Evolutionary conservation across 768 basidiomycete species (phyloP), one percentile per base, ranked within the genome.

Genomic region (Exidia glandulosa): DNA sequence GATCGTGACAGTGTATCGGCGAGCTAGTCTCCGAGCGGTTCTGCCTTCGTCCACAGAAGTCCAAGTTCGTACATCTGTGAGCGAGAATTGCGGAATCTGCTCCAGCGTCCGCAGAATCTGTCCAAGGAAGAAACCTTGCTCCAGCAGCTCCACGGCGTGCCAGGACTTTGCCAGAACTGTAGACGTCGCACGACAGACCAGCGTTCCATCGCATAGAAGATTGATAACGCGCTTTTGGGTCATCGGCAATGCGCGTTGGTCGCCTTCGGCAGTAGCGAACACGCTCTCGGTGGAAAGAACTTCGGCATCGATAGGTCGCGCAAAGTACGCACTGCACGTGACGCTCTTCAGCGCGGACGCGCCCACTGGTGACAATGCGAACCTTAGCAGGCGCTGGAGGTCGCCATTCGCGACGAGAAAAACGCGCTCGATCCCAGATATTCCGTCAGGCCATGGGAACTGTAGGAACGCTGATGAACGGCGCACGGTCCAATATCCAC

Each of bases 391-490:
- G 29, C 86, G 77, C 68, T 88, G 87, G 5, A 88, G 69, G 67
- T 88, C 85, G 3, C 86, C 87, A 63, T 85, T 84, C 0, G 86
- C 81, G 33, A 84, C 81, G 31, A 88, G 76, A 59, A 84, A 80
- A 57, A 88, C 80, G 29, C 87, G 79, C 69, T 88, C 87, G 19
- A 87, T 62, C 32, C 84, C 84, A 31, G 79, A 84, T 3, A 72
- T 54, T 29, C 66, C 68, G 2, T 62, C 60, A 0, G 83, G 82
- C 79, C 82, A 83, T 54, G 77, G 73, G 68, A 77, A 81, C 81
- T 83, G 34, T 9, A 25, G 6, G 23, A 5, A n/a, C 19, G 25
- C 13, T 47, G 37, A 30, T 27, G 47, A 59, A 29, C 58, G 29
- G 9, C 58, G 62, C 58, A 19, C 34, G 10, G 47, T 62, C 13